phyloP scores from a whole-genome alignment of 805 yeast genomes.

The Candida sonorensis region DNA sequence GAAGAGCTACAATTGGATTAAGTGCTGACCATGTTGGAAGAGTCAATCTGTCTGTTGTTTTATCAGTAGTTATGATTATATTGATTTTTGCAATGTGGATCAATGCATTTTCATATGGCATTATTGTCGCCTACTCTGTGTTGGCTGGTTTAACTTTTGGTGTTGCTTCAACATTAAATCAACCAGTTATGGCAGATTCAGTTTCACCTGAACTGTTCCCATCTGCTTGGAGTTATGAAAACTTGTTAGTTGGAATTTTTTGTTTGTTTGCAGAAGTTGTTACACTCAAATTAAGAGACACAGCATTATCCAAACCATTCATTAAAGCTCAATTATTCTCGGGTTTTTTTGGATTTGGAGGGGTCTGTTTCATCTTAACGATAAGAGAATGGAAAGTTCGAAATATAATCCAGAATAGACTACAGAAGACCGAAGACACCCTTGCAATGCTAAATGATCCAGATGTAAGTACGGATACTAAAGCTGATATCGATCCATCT shows the following conservation, averaged over 20 bases:
- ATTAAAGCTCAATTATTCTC: constrained; percentile 55
- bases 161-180: constrained; percentile 29
- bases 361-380: constrained; percentile 34
- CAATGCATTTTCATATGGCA: constrained; percentile 24
- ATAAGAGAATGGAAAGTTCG: constrained; percentile 47
- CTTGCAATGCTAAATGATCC: constrained; percentile 4
- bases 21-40: constrained; percentile 41
- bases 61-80: constrained; percentile 29
- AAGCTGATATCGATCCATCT: constrained; percentile 2
- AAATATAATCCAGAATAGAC: constrained; percentile 23
- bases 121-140: constrained; percentile 31
- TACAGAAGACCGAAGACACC: constrained; percentile 8
- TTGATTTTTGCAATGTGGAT: constrained; percentile 43
- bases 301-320: constrained; percentile 33
- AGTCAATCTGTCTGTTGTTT: constrained; percentile 33
- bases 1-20: constrained; percentile 44
- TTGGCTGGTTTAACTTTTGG: constrained; percentile 41
- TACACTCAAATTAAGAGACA: constrained; percentile 21
- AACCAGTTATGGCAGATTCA: constrained; percentile 25
- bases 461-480: neutral
- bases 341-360: constrained; percentile 43
- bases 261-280: constrained; percentile 24
- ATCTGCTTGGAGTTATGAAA: constrained; percentile 25
- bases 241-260: constrained; percentile 23
- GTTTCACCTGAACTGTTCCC: constrained; percentile 22